These are phyloP conservation scores for Calonectria hawksworthii DNA, from an alignment of 2,329 filamentous ascomycete genomes.

Conservation along the genomic window DNA sequence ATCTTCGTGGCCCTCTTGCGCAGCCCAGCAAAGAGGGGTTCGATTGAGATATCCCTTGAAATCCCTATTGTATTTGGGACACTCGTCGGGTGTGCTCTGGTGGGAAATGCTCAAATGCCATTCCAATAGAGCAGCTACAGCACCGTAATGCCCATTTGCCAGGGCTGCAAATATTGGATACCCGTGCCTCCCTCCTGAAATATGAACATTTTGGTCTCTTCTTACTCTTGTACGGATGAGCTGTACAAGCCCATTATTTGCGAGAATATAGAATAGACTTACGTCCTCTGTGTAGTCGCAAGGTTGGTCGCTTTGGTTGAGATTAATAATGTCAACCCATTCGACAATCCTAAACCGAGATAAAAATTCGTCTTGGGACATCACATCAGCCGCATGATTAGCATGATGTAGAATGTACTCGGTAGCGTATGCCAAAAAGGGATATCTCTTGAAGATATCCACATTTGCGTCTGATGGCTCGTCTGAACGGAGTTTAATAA, in stretches of 20 bases:
- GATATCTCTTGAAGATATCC: slow-evolving; percentile 41
- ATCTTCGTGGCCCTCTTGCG: slow-evolving; percentile 19
- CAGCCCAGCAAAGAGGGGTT: slow-evolving; percentile 44
- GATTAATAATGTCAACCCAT: slow-evolving; percentile 51
- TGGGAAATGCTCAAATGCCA: slow-evolving; percentile 23
- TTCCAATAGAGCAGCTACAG: slow-evolving; percentile 40
- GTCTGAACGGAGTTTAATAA: neutral
- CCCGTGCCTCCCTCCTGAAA: slow-evolving; percentile 44
- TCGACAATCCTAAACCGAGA: slow-evolving; percentile 39
- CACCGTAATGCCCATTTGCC: slow-evolving; percentile 46
- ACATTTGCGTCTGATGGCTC: neutral
- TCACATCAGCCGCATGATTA: slow-evolving; percentile 48
- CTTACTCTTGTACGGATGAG: slow-evolving; percentile 48
- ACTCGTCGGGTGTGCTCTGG: slow-evolving; percentile 18
- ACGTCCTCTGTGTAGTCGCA: slow-evolving; percentile 43
- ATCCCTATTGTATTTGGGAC: neutral
- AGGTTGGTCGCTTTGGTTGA: slow-evolving; percentile 45
- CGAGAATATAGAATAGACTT: slow-evolving; percentile 53
- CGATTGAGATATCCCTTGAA: neutral
- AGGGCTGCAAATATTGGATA: slow-evolving; percentile 53
- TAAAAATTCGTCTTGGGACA: slow-evolving; percentile 51
- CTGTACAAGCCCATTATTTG: slow-evolving; percentile 42
- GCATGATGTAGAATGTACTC: slow-evolving; percentile 57
- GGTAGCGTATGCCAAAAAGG: slow-evolving; percentile 63
- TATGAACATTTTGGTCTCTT: slow-evolving; percentile 29